phyloP scores from a whole-genome alignment of 495 filamentous ascomycete genomes.

The Letharia lupina region DNA sequence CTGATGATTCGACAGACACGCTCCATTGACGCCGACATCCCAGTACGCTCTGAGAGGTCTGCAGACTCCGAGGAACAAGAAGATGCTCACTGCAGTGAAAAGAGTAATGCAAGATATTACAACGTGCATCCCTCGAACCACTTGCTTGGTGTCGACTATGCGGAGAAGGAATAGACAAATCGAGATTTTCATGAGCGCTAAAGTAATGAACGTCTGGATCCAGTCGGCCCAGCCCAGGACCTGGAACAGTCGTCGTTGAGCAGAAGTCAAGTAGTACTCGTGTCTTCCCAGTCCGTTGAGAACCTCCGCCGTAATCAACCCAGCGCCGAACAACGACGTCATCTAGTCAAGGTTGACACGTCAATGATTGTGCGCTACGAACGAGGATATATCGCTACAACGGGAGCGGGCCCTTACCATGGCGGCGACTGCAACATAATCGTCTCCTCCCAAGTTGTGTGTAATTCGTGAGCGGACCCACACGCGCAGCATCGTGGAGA shows the following conservation, averaged over 20 bases:
- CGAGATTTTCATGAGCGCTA: slow-evolving; percentile 21
- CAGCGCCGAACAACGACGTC: slow-evolving; percentile 20
- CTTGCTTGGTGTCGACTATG: slow-evolving; percentile 14
- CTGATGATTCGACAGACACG: slow-evolving; percentile 17
- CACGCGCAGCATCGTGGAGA: slow-evolving; percentile 18
- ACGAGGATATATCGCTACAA: background rate
- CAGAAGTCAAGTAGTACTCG: slow-evolving; percentile 17
- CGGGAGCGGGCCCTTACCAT: slow-evolving; percentile 13
- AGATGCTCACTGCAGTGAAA: slow-evolving; percentile 16
- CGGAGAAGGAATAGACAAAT: slow-evolving; percentile 24
- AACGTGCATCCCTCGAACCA: slow-evolving; percentile 11
- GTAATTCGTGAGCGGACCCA: slow-evolving; percentile 21
- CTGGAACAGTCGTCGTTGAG: slow-evolving; percentile 15
- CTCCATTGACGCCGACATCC: slow-evolving; percentile 16
- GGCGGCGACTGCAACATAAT: slow-evolving; percentile 17
- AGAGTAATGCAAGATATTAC: slow-evolving; percentile 15
- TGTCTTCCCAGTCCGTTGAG: slow-evolving; percentile 22
- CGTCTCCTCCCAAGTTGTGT: slow-evolving; percentile 21
- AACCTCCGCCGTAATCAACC: slow-evolving; percentile 19
- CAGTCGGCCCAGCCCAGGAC: slow-evolving; percentile 22
- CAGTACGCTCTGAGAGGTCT: slow-evolving; percentile 22
- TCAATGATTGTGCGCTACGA: background rate
- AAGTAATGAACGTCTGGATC: slow-evolving; percentile 24
- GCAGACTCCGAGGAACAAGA: slow-evolving; percentile 23
- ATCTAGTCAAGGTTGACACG: slow-evolving; percentile 5